A percentile compares a stretch with the other conserved stretches of the same genome.
Evolutionary conservation across 2,329 filamentous ascomycete genomes (phyloP).

Genomic region (Tolypocladium ovalisporum): DNA sequence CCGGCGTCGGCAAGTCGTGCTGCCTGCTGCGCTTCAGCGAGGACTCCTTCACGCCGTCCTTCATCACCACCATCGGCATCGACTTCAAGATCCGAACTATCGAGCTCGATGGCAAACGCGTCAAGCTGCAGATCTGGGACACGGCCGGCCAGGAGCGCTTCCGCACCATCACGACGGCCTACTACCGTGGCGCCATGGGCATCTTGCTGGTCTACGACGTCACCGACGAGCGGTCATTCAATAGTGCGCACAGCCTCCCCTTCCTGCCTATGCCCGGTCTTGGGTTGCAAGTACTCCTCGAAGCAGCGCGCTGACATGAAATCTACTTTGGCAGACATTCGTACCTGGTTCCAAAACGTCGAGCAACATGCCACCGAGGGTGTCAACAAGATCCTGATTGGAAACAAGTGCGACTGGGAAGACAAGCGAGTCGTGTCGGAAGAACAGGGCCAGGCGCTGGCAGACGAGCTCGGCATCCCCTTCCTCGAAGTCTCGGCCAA

Average conservation of each 20-base stretch:
- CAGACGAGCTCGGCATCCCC: constrained; percentile 91
- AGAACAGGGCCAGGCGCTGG: constrained; percentile 84
- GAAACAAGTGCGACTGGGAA: constrained; percentile 99
- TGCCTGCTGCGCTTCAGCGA: constrained; percentile 94
- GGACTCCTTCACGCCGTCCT: constrained; percentile 93
- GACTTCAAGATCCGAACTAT: constrained; percentile 99
- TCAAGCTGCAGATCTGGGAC: constrained; percentile 99
- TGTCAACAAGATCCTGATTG: constrained; percentile 98
- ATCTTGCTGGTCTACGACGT: constrained; percentile 97
- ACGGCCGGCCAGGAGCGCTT: constrained; percentile 97
- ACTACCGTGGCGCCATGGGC: constrained; percentile 97
- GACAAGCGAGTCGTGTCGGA: constrained; percentile 93
- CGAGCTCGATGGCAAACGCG: constrained; percentile 95
- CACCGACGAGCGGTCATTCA: constrained; percentile 90
- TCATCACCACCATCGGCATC: constrained; percentile 98
- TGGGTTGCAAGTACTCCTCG: not conserved
- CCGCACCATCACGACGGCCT: constrained; percentile 96
- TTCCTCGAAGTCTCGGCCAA: constrained; percentile 98
- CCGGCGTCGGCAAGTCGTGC: constrained; percentile 93
- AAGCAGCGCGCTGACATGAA: not conserved
- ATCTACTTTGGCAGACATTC: constrained; percentile 59
- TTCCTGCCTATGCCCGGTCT: not conserved
- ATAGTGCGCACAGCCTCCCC: constrained; percentile 51
- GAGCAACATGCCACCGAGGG: constrained; percentile 97
- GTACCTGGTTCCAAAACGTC: constrained; percentile 98